Base-by-base conservation (phyloP, 78 protist species). In the Cavenderia fasciculata region DNA sequence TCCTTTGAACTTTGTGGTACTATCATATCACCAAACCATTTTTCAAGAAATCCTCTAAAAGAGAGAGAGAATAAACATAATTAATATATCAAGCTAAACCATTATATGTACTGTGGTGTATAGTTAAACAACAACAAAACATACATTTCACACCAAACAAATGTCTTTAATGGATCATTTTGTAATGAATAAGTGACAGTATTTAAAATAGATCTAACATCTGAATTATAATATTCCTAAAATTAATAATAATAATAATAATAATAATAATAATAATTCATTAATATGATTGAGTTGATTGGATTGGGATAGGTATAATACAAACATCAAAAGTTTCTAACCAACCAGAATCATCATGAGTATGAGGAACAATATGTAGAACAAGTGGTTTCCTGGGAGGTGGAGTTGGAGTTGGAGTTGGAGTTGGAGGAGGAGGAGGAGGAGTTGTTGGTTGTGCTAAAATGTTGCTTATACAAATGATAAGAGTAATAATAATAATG, bases 271-370 rank as follows among this genome's bases (percentile, higher is more conserved):
- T 57, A 27, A 57, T 6, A 57, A 10, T 27, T 7, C 14, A 56
- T 56, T 19, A 57, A 57, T 21, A 10, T n/a, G n/a, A n/a, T n/a
- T n/a, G n/a, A n/a, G n/a, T n/a, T n/a, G n/a, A n/a, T n/a, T n/a
- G n/a, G n/a, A n/a, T n/a, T n/a, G n/a, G n/a, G n/a, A 40, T 31
- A 11, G 36, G 27, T 34, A 63, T 54, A 56, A 56, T 86, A 25
- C 66, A 59, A 29, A 85, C 96, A 57, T 94, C 88, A 8, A 74
- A 52, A 19, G 96, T 82, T 2, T 34, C 27, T 41, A 94, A 16
- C 96, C 96, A 94, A 6, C 93, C 92, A 16, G 94, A 66, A 56
- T 94, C 96, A 34, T 73, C 56, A 70, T 94, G 96, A 25, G 92
- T 59, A 74, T 94, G 96, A 19, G 94, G 54, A 25, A 93, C 59